These are phyloP conservation scores for Lasiodiplodia theobromae DNA, from an alignment of 2,329 filamentous ascomycete species.

Conservation along the genomic window DNA sequence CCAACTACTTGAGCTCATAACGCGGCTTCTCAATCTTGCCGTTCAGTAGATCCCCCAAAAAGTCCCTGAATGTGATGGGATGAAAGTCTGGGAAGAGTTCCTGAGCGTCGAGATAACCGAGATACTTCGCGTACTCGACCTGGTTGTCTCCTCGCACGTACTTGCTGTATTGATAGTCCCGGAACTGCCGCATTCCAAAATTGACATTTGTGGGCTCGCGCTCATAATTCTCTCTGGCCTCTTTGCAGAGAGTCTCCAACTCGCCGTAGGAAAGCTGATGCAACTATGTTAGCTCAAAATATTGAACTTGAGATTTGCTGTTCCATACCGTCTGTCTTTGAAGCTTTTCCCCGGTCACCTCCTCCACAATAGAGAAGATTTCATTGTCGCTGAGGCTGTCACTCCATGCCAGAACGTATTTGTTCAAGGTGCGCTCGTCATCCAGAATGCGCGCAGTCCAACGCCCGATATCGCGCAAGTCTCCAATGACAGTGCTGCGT, in stretches of 20 bases:
- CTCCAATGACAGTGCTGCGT: constrained; percentile 53
- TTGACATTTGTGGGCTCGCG: background rate
- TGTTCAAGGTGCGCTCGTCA: constrained; percentile 63
- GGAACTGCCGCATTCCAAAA: background rate
- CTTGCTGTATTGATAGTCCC: constrained; percentile 33
- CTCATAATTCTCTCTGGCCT: background rate
- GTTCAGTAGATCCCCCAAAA: background rate
- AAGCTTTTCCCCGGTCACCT: constrained; percentile 56
- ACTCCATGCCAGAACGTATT: constrained; percentile 58
- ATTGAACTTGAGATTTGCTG: background rate
- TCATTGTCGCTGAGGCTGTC: constrained; percentile 57
- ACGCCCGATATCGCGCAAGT: constrained; percentile 61
- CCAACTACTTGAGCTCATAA: background rate
- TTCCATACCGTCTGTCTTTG: background rate
- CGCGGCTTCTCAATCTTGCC: constrained; percentile 6
- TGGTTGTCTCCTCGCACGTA: constrained; percentile 62
- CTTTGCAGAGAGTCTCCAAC: background rate
- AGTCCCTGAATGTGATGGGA: constrained; percentile 1
- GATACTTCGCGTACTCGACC: constrained; percentile 60
- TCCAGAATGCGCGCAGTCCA: constrained; percentile 60
- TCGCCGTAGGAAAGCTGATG: background rate
- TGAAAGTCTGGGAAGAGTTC: constrained; percentile 62
- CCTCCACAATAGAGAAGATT: constrained; percentile 56
- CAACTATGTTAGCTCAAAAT: background rate
- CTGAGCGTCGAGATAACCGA: constrained; percentile 61